A percentile compares a stretch with the other conserved stretches of the same genome.
Evolutionary conservation across 2,329 filamentous ascomycete genomes (phyloP).

Genomic region (Curvularia eragrostidis): DNA sequence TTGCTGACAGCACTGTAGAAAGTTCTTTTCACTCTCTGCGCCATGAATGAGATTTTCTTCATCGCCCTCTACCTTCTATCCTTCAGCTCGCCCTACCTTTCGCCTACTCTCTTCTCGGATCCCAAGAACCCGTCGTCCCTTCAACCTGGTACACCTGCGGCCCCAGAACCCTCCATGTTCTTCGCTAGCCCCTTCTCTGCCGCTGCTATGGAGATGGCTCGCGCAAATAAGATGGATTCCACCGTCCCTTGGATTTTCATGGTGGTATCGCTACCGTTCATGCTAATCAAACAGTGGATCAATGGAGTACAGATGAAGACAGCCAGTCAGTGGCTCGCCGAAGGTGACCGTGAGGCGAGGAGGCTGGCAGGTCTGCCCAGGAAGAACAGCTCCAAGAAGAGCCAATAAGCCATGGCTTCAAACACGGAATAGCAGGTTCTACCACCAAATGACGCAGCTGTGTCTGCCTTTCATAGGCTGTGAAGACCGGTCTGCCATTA

Average conservation of each 20-base stretch:
- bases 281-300: slow-evolving; percentile 90
- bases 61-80: slow-evolving; percentile 97
- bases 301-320: slow-evolving; percentile 95
- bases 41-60: slow-evolving; percentile 95
- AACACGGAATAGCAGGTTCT: not conserved
- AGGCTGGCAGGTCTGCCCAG: slow-evolving; percentile 51
- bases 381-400: slow-evolving; percentile 38
- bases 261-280: slow-evolving; percentile 80
- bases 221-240: slow-evolving; percentile 78
- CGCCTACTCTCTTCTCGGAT: slow-evolving; percentile 76
- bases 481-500: not conserved
- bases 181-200: slow-evolving; percentile 92
- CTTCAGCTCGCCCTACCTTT: slow-evolving; percentile 89
- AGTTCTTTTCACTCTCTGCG: slow-evolving; percentile 89
- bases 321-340: slow-evolving; percentile 88
- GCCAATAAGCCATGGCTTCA: slow-evolving; percentile 19
- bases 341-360: slow-evolving; percentile 79
- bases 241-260: slow-evolving; percentile 79
- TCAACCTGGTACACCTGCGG: slow-evolving; percentile 72
- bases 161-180: slow-evolving; percentile 72
- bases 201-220: slow-evolving; percentile 87
- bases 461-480: not conserved
- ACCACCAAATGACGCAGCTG: not conserved
- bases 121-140: slow-evolving; percentile 61
- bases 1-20: slow-evolving; percentile 60